Evolutionary conservation across 768 basidiomycete genomes (phyloP), one percentile per base, ranked within the genome.

Genomic region (Mycena olivaceomarginata): DNA sequence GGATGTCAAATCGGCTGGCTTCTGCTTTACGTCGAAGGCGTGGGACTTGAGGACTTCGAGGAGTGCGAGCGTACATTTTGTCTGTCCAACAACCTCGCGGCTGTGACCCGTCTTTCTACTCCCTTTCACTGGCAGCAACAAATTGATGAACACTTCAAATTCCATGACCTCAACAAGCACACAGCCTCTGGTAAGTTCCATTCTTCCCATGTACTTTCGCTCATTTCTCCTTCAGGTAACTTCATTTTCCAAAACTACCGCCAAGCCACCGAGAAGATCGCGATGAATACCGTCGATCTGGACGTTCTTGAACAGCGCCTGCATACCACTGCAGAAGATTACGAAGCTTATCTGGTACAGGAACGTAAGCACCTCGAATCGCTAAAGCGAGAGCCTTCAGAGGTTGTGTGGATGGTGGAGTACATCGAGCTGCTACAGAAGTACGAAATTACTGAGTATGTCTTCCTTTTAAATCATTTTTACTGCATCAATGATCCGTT

Each of bases 11-110:
- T 83, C 1, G 60, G 46, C 2, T 74, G 75, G 66, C 82, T 79
- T 66, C 77, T 82, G 4, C 72, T 76, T 6, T 83, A 83, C 43
- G 71, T 79, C 18, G 76, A 83, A n/a, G 84, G 85, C 8, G 75
- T 82, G 45, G 84, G 85, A 0, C 67, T 83, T 1, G 82, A 84
- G 62, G 84, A 86, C 57, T 78, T 84, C 22, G 82, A 86, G 60
- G 81, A 72, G n/a, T n/a, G n/a, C n/a, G n/a, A n/a, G n/a, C n/a
- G n/a, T n/a, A 80, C 77, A 8, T 85, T 85, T 67, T 79, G 76
- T 13, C 78, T 76, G 62, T 85, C 84, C 11, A 85, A 85, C 59
- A 75, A 77, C 15, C 79, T 85, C 0, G 84, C 84, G 4, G 18
- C 79, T 2, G 74, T 71, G 37, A 77, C 79, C 37, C 80, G 79